Evolutionary conservation across 164 flowering plant genomes (phyloP), one percentile per base, ranked within the genome.

Genomic region (Platanus orientalis): DNA sequence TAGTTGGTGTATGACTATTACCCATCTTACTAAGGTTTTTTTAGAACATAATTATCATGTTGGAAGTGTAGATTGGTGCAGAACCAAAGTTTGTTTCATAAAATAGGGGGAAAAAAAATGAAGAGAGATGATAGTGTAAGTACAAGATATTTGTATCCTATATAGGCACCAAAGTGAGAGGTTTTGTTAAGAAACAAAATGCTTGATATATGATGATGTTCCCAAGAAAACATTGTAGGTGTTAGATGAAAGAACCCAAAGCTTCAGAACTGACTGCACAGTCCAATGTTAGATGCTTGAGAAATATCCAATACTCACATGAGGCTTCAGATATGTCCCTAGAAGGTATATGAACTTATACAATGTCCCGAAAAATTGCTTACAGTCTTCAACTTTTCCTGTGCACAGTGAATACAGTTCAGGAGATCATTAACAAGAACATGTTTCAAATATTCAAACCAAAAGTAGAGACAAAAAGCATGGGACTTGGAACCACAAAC

Each of bases 241-340:
- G 1, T 13, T 42, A 25, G 13, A n/a, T n/a, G 6, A 14, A 61
- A 55, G 24, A 10, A 44, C 14, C 44, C 23, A 42, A 23, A 23
- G 57, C 58, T 28, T 57, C 9, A 55, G 45, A 45, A 47, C 9
- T 1, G 17, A 19, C 3, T 30, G 1, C 25, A 34, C 20, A 57
- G 6, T 27, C 25, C 39, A 44, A 51, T 6, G 30, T 42, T 12
- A 29, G 13, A 44, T 24, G 16, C 26, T 42, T 21, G 17, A 45
- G 61, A 68, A 20, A 50, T 34, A 23, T 52, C 2, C 19, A 50
- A 40, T 58, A 81, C 98, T 82, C 71, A 92, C 95, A 74, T 89
- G 81, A 53, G 95, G 98, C 74, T 92, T 92, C 58, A 88, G 36
- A 76, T 82, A 88, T n/a, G 98, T 92, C 65, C 91, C 91, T 62